phyloP scores from a whole-genome alignment of 1,284 basidiomycete species.

The Anthracocystis setariae region DNA sequence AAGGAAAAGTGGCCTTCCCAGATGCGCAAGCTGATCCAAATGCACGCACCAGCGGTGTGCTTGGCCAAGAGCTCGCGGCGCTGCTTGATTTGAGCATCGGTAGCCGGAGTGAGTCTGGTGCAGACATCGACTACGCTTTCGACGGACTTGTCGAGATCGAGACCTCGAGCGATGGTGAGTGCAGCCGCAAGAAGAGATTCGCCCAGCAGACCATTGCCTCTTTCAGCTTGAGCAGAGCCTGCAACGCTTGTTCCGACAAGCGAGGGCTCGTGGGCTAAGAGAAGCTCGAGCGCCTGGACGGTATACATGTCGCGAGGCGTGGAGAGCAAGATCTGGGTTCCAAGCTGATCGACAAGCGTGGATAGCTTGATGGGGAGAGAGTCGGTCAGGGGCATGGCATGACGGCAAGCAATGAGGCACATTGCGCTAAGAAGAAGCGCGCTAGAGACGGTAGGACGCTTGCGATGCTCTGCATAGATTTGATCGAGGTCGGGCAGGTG shows the following conservation, averaged over 20 bases:
- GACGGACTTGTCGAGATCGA: slow-evolving; percentile 48
- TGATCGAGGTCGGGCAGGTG: slow-evolving; percentile 35
- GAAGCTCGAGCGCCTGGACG: slow-evolving; percentile 42
- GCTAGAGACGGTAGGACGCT: slow-evolving; percentile 29
- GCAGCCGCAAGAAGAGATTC: slow-evolving; percentile 42
- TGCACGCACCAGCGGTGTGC: slow-evolving; percentile 33
- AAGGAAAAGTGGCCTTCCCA: slow-evolving; percentile 51
- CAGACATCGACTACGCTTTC: slow-evolving; percentile 27
- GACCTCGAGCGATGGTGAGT: slow-evolving; percentile 38
- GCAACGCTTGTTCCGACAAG: slow-evolving; percentile 45
- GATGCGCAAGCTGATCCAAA: slow-evolving; percentile 46
- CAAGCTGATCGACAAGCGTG: slow-evolving; percentile 43
- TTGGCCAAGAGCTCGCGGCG: slow-evolving; percentile 21
- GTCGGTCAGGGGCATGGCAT: slow-evolving; percentile 46
- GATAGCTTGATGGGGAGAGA: slow-evolving; percentile 32
- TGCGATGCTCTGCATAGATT: slow-evolving; percentile 29
- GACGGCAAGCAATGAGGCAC: slow-evolving; percentile 43
- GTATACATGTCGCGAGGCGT: slow-evolving; percentile 44
- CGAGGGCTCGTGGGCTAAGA: slow-evolving; percentile 46
- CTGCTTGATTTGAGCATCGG: slow-evolving; percentile 6
- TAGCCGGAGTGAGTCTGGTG: slow-evolving; percentile 1
- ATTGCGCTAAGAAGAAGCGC: slow-evolving; percentile 45
- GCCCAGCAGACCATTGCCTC: slow-evolving; percentile 44
- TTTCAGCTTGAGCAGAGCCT: slow-evolving; percentile 30
- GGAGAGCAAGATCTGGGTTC: slow-evolving; percentile 43